These are phyloP conservation scores for Bjerkandera adusta DNA, from an alignment of 1,284 basidiomycete genomes.

Conservation along the genomic window DNA sequence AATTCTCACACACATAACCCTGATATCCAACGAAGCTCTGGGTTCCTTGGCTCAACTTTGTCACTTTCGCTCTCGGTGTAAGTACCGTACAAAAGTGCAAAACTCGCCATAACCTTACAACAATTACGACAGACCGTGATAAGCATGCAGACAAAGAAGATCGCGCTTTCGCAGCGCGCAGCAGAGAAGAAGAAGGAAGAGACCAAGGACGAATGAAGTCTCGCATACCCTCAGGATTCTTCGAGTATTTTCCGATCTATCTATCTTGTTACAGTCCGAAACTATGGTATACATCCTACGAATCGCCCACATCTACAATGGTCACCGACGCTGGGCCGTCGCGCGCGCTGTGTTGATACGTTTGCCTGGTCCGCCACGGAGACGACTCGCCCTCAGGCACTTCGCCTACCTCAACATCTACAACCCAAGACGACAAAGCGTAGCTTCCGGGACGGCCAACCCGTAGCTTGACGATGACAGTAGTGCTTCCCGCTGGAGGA, in stretches of 20 bases:
- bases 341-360: constrained; percentile 48
- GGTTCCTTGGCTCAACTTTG: constrained; percentile 74
- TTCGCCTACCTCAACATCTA: constrained; percentile 63
- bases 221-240: neutral
- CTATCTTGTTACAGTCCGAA: too few relatives aligned
- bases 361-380: constrained; percentile 37
- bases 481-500: constrained; percentile 42
- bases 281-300: neutral
- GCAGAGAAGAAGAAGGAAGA: constrained; percentile 42
- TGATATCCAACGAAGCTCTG: constrained; percentile 46
- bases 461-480: constrained; percentile 51
- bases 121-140: constrained; percentile 58
- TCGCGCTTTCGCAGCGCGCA: constrained; percentile 52
- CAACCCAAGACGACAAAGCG: constrained; percentile 56
- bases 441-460: constrained; percentile 66
- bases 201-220: constrained; percentile 32
- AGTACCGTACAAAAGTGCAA: too few relatives aligned
- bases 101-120: constrained; percentile 9
- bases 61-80: constrained; percentile 67
- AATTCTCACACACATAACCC: neutral
- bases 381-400: constrained; percentile 9
- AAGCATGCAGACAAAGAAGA: constrained; percentile 66
- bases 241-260: too few relatives aligned
- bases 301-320: constrained; percentile 32
- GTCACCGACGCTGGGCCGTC: constrained; percentile 42